These are phyloP conservation scores for Rhamnella rubrinervis DNA, from an alignment of 331 rosid species.

Conservation along the genomic window DNA sequence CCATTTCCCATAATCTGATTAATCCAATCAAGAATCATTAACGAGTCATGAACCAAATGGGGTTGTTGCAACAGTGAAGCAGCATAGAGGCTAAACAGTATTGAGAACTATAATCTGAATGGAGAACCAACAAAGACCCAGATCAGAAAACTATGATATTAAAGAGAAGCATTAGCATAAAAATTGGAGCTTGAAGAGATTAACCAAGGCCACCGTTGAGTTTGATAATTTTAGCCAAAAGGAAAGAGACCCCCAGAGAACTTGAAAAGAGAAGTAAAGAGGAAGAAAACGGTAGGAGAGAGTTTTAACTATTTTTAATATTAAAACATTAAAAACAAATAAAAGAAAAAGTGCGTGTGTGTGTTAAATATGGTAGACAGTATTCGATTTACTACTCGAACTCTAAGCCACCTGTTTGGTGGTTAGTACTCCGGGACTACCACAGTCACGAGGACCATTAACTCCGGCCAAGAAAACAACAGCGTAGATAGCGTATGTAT, in stretches of 20 bases:
- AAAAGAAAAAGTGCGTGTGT: background rate
- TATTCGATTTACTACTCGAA: background rate
- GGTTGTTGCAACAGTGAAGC: slow-evolving; percentile 22
- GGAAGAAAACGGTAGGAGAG: slow-evolving; percentile 26
- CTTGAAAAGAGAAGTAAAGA: slow-evolving; percentile 14
- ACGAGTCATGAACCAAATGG: slow-evolving; percentile 28
- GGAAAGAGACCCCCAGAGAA: slow-evolving; percentile 20
- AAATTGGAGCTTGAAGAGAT: slow-evolving; percentile 33
- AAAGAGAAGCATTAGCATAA: slow-evolving; percentile 22
- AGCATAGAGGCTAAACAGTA: slow-evolving; percentile 25
- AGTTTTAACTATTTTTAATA: background rate
- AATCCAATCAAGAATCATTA: slow-evolving; percentile 24
- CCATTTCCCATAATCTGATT: slow-evolving; percentile 38
- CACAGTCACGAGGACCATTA: too few relatives aligned
- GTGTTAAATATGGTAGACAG: background rate
- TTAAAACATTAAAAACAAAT: too few relatives aligned
- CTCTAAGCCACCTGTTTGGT: background rate
- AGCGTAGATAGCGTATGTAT: too few relatives aligned
- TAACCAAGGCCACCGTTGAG: slow-evolving; percentile 28
- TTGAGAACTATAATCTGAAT: slow-evolving; percentile 29
- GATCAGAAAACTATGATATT: slow-evolving; percentile 42
- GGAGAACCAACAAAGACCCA: slow-evolving; percentile 29
- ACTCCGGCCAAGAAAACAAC: too few relatives aligned
- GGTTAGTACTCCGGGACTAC: too few relatives aligned
- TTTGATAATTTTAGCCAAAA: slow-evolving; percentile 32